These are phyloP conservation scores for Phialocephala subalpina DNA, from an alignment of 2,329 filamentous ascomycete genomes.

Conservation along the genomic window DNA sequence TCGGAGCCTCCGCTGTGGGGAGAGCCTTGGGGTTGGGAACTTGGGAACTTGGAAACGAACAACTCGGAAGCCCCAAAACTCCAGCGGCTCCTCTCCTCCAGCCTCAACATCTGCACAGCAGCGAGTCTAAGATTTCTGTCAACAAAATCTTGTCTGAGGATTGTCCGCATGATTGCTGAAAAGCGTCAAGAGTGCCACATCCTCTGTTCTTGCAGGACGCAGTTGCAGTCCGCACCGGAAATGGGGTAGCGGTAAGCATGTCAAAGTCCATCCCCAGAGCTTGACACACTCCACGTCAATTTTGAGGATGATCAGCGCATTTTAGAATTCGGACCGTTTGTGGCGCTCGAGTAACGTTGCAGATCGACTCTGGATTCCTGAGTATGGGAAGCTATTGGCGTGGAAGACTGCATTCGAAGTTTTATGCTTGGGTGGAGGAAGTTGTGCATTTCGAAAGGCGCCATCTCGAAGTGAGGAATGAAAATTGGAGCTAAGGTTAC, in stretches of 20 bases:
- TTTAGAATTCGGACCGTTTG: slow-evolving; percentile 16
- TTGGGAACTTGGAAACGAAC: too few relatives aligned
- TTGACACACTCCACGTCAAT: background rate
- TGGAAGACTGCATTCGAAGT: background rate
- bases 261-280: slow-evolving; percentile 2
- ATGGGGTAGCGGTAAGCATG: background rate
- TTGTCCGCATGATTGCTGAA: slow-evolving; percentile 3
- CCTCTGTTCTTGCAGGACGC: background rate
- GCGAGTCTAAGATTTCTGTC: background rate
- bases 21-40: background rate
- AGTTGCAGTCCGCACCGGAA: background rate
- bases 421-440: slow-evolving; percentile 7
- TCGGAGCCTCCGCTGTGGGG: background rate
- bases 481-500: background rate
- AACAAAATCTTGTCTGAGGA: background rate
- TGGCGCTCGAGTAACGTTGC: slow-evolving; percentile 6
- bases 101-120: background rate
- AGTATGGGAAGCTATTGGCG: background rate
- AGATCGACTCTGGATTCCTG: too few relatives aligned
- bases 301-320: background rate
- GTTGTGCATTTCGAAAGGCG: background rate
- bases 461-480: background rate
- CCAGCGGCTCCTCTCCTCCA: background rate
- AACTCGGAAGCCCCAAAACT: background rate
- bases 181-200: background rate